These are phyloP conservation scores for Aethionema arabicum DNA, from an alignment of 345 rosid species.

Conservation along the genomic window DNA sequence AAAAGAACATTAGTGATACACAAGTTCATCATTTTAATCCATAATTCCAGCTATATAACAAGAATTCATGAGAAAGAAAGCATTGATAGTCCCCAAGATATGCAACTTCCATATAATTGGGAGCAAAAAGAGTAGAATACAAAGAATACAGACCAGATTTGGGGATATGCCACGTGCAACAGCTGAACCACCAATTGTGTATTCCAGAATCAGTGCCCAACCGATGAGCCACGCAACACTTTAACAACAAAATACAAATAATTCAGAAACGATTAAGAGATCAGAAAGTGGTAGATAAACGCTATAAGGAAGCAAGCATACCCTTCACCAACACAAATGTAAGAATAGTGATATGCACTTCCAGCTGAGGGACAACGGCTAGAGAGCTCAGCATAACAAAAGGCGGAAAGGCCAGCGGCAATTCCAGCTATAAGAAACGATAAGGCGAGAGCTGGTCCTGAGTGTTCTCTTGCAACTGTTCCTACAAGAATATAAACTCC, in stretches of 20 bases:
- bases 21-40: not conserved
- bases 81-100: not conserved
- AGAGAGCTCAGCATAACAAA: slow-evolving; percentile 98
- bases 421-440: slow-evolving; percentile 92
- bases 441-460: slow-evolving; percentile 90
- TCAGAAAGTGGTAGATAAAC: not conserved
- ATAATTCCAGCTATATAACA: not conserved
- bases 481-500: slow-evolving; percentile 98
- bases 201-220: slow-evolving; percentile 92
- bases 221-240: slow-evolving; percentile 96
- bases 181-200: slow-evolving; percentile 93
- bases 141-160: slow-evolving; percentile 54
- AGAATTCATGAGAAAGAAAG: not conserved
- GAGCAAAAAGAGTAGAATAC: not conserved
- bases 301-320: slow-evolving; percentile 10
- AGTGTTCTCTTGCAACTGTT: slow-evolving; percentile 96
- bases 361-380: slow-evolving; percentile 99
- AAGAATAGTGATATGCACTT: slow-evolving; percentile 97
- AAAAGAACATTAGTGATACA: too few relatives aligned
- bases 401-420: slow-evolving; percentile 93
- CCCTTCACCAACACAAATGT: slow-evolving; percentile 99
- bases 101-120: not conserved
- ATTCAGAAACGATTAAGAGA: slow-evolving; percentile 3
- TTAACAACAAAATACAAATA: slow-evolving; percentile 6
- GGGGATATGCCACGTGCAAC: slow-evolving; percentile 97